Base-by-base conservation (phyloP, 352 stramenopile genomes). In the Phytophthora brassicae region DNA sequence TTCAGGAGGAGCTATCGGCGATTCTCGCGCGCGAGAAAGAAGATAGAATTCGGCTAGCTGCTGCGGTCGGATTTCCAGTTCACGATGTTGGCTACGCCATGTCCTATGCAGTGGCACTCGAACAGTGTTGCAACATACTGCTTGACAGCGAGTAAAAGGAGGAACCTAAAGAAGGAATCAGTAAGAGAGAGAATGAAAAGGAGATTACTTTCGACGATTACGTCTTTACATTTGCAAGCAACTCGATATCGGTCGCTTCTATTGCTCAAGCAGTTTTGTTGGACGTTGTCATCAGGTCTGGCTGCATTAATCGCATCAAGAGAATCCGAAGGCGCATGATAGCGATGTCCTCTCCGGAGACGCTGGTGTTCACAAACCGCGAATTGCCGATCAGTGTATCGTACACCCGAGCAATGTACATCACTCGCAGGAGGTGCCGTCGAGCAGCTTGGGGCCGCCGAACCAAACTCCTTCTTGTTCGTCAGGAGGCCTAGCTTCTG, bases 361-460 rank as follows among this genome's bases (percentile, higher is more conserved):
- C 8, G 4, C 19, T 0, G 11, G 19, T 4, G 19, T 14, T 47
- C 8, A 16, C 16, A 11, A 47, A 47, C 14, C 41, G 19, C 8
- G 19, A 47, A 20, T 11, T 17, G 9, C 29, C 4, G 8, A 29
- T 47, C n/a, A 31, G 41, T 9, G 29, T 29, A 9, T 6, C 17
- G n/a, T 31, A 47, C 13, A 20, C 20, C 12, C 48, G 54, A 3
- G 54, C 43, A 22, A 61, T 54, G 12, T 24, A 31, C 29, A 54
- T 16, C 14, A 61, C 54, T 24, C 42, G 39, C 53, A 60, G 6
- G 53, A 48, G 4, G 44, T 31, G 39, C 44, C 43, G n/a, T 61
- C 43, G 0, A 45, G 43, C 14, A 56, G 44, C 14, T 54, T 47
- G 13, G 44, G 44, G 1, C 16, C 14, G 14, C 28, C 16, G 4